Percentiles rank a stretch among this genome's conserved stretches.
Conservation (phyloP, 1,139 yeast genomes). For the Saccharomyces hybrid region DNA sequence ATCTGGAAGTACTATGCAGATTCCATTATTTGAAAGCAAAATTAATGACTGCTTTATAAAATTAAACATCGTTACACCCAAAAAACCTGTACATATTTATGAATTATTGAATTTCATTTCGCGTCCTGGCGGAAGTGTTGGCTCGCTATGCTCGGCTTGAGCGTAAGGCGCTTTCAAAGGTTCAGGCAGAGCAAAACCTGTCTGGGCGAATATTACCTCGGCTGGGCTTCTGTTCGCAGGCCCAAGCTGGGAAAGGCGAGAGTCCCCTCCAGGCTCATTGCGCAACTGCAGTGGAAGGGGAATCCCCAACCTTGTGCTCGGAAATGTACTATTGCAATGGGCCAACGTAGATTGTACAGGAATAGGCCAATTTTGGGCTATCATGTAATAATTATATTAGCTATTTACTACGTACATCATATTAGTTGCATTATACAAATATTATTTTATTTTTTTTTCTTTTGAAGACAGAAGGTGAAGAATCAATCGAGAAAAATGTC, state of each 20-base stretch:
- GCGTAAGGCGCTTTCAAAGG: background rate
- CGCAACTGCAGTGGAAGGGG: background rate
- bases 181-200: background rate
- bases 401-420: background rate
- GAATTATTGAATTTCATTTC: background rate
- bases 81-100: background rate
- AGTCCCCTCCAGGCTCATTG: background rate
- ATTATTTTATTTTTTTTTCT: background rate
- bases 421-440: background rate
- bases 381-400: background rate
- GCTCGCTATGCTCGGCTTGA: background rate
- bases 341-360: background rate
- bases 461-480: conserved; percentile 5
- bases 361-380: background rate
- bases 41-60: background rate
- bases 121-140: background rate
- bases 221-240: background rate
- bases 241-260: background rate
- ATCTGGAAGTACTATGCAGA: conserved; percentile 24
- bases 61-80: background rate
- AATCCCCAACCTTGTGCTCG: background rate
- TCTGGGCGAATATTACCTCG: background rate
- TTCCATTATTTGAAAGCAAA: background rate
- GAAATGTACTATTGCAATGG: background rate
- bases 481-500: conserved; percentile 52